Evolutionary conservation across 345 rosid species (phyloP).

Genomic region (Dipteronia sinensis): DNA sequence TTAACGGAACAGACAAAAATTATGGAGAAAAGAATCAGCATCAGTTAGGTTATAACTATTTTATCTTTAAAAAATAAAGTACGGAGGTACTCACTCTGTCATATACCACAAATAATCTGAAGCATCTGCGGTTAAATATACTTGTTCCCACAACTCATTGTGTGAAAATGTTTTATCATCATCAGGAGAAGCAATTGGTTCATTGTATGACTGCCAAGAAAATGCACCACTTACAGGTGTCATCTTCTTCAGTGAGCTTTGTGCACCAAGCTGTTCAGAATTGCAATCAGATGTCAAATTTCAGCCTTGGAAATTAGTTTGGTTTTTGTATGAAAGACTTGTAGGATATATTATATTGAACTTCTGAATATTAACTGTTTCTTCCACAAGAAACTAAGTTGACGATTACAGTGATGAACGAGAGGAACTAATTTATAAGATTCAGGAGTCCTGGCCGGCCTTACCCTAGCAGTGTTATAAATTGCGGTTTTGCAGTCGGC

Average conservation of each 20-base stretch:
- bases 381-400: not conserved
- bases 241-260: constrained; percentile 67
- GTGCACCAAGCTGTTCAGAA: constrained; percentile 57
- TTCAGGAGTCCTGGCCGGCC: not conserved
- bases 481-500: constrained; percentile 81
- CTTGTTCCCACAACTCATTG: constrained; percentile 78
- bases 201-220: constrained; percentile 76
- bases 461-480: constrained; percentile 88
- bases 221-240: constrained; percentile 44
- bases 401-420: not conserved
- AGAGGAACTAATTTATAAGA: not conserved
- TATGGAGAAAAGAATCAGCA: not conserved
- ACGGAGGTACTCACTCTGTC: constrained; percentile 66
- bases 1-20: not conserved
- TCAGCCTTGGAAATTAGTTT: not conserved
- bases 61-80: not conserved
- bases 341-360: not conserved
- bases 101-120: constrained; percentile 95
- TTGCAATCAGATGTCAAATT: constrained; percentile 3
- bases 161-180: constrained; percentile 44
- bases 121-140: constrained; percentile 68
- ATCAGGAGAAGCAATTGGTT: constrained; percentile 53
- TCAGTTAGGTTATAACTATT: not conserved
- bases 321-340: not conserved
- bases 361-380: not conserved